Conservation (phyloP, 371 early-diverging fungal genomes). For the Saksenaea oblongispora region DNA sequence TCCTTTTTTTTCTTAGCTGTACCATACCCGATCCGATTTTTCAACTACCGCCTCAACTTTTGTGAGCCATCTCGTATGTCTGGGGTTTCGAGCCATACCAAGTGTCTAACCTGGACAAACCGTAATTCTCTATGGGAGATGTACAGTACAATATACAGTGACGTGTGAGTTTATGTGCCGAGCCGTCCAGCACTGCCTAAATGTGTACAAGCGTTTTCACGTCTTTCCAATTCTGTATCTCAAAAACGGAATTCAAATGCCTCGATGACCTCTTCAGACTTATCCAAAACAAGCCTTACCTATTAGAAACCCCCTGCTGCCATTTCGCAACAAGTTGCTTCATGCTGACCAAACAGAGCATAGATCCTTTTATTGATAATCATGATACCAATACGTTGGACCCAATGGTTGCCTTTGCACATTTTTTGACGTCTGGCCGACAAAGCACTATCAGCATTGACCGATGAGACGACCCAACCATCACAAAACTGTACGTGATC, state of each 20-base stretch:
- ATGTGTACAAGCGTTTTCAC: too few relatives aligned
- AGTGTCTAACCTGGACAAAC: too few relatives aligned
- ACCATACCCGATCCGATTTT: too few relatives aligned
- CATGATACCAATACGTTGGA: slow-evolving; percentile 10
- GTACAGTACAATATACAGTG: slow-evolving; percentile 16
- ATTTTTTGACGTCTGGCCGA: slow-evolving; percentile 18
- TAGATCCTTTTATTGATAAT: slow-evolving; percentile 18
- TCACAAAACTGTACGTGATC: slow-evolving; percentile 19
- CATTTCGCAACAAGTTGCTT: slow-evolving; percentile 16
- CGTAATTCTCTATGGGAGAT: too few relatives aligned
- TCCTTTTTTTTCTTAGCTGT: too few relatives aligned
- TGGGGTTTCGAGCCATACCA: too few relatives aligned
- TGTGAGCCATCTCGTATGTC: too few relatives aligned
- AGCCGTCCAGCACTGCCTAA: slow-evolving; percentile 7
- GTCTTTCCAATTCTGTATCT: too few relatives aligned
- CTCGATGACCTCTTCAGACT: too few relatives aligned
- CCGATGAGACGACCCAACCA: slow-evolving; percentile 16
- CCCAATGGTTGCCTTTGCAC: slow-evolving; percentile 16
- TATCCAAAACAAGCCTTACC: slow-evolving; percentile 13
- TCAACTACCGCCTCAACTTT: too few relatives aligned
- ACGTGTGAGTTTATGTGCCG: slow-evolving; percentile 19
- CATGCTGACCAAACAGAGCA: slow-evolving; percentile 21
- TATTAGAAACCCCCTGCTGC: slow-evolving; percentile 16
- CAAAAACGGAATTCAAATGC: too few relatives aligned
- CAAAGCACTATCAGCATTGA: slow-evolving; percentile 16